Percentiles rank a stretch among this genome's conserved stretches.
These are phyloP conservation scores for Xylaria scruposa DNA, from an alignment of 495 filamentous ascomycete genomes.

Conservation along the genomic window DNA sequence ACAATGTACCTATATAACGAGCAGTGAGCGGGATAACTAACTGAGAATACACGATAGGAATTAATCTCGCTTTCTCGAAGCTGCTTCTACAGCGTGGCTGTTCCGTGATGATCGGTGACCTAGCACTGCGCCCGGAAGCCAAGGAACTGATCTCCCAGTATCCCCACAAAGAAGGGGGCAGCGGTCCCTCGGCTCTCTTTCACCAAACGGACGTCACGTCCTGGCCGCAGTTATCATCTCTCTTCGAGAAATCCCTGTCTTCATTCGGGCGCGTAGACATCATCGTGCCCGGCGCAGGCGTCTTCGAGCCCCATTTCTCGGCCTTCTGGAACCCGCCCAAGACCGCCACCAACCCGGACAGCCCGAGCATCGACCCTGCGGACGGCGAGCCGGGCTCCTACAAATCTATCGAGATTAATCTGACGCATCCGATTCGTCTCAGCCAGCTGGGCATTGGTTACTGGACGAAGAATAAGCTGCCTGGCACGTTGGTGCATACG, in stretches of 20 bases:
- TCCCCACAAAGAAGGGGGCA: constrained; percentile 39
- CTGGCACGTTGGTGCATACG: constrained; percentile 60
- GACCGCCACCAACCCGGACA: constrained; percentile 54
- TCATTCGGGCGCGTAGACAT: constrained; percentile 68
- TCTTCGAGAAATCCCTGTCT: constrained; percentile 61
- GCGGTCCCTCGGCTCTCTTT: constrained; percentile 56
- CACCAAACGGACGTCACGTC: constrained; percentile 66
- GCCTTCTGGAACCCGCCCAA: constrained; percentile 73
- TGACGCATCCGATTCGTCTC: constrained; percentile 72
- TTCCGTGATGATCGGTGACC: constrained; percentile 71
- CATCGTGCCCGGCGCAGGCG: constrained; percentile 72
- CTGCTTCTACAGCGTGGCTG: constrained; percentile 65
- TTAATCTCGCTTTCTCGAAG: constrained; percentile 66
- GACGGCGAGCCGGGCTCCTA: constrained; percentile 54
- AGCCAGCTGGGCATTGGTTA: constrained; percentile 69
- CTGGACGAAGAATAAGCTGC: constrained; percentile 50
- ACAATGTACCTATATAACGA: neutral
- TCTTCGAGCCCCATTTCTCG: constrained; percentile 71
- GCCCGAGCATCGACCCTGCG: constrained; percentile 30
- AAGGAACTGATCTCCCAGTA: constrained; percentile 61
- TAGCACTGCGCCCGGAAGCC: constrained; percentile 69
- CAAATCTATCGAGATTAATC: constrained; percentile 67
- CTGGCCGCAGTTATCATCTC: constrained; percentile 64
- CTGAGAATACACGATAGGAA: constrained; percentile 44
- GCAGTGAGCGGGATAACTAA: neutral